Evolutionary conservation across 345 rosid genomes (phyloP), one percentile per base, ranked within the genome.

Genomic region (Durio zibethinus): DNA sequence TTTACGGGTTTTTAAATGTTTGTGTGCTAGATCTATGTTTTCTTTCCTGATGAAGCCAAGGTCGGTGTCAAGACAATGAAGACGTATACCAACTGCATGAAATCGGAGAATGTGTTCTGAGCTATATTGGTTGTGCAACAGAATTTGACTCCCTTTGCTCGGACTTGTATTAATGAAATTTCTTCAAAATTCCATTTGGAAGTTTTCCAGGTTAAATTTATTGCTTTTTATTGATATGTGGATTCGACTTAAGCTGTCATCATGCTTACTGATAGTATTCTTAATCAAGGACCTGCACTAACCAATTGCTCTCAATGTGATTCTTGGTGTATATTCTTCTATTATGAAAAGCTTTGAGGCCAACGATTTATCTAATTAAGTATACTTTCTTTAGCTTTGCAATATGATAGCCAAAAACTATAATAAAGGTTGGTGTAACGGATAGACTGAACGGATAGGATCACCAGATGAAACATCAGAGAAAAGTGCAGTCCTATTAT

Each of bases 31-130:
- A 87, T 96, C 62, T 90, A 85, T 84, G 89, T 96, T 50, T 92
- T 89, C 90, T 96, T 92, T 77, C 98, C 97, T 0, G 97, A 93
- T 10, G 97, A 94, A 52, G 87, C 80, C 9, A 93, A 92, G 80
- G 97, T 92, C 78, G 95, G 97, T 67, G 90, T 92, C 40, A 94
- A 92, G 86, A 91, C 92, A n/a, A 94, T 94, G 95, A 90, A 91
- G 86, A 87, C 94, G 45, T 96, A 87, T 84, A 89, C 93, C 7
- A 88, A 86, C 80, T 82, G 94, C 80, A 96, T 92, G 99, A 92
- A 91, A 57, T 76, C 87, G 0, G 98, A 96, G 86, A 91, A 92
- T 79, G 94, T 94, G 57, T 88, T 61, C 84, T 82, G 97, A 62
- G 99, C 97, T 12, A 81, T 93, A 36, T 77, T 96, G 85, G 94